phyloP scores from a whole-genome alignment of 768 basidiomycete species.

The Cystobasidium tubakii region DNA sequence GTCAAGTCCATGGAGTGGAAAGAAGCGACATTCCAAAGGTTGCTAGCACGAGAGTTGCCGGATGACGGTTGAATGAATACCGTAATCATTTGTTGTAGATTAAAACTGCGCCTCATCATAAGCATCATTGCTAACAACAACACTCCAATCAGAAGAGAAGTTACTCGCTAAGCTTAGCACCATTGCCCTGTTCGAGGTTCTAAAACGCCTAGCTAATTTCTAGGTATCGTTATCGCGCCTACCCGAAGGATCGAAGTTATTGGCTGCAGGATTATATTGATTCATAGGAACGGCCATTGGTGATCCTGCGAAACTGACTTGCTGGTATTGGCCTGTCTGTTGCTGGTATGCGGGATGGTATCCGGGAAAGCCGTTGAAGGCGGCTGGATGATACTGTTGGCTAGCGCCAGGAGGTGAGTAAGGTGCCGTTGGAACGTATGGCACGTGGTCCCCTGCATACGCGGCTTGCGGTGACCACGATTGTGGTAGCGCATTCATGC shows the following conservation, averaged over 20 bases:
- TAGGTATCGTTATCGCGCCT: neutral
- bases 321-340: neutral
- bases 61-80: slow-evolving; percentile 53
- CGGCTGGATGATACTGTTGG: neutral
- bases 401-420: neutral
- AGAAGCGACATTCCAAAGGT: slow-evolving; percentile 76
- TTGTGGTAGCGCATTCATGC: neutral
- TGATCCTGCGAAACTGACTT: neutral
- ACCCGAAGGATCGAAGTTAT: neutral
- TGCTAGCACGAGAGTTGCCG: slow-evolving; percentile 78
- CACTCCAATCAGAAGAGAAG: too few species aligned
- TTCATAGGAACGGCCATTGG: neutral
- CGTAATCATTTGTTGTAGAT: too few species aligned
- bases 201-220: too few species aligned
- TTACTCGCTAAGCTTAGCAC: neutral
- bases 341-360: neutral
- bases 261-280: neutral
- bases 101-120: too few species aligned
- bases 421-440: neutral
- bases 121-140: neutral
- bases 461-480: neutral
- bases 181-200: too few species aligned
- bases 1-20: slow-evolving; percentile 81
- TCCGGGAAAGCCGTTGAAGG: neutral
- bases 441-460: neutral